phyloP scores from a whole-genome alignment of 2,329 filamentous ascomycete species.

The Calycina herbarum region DNA sequence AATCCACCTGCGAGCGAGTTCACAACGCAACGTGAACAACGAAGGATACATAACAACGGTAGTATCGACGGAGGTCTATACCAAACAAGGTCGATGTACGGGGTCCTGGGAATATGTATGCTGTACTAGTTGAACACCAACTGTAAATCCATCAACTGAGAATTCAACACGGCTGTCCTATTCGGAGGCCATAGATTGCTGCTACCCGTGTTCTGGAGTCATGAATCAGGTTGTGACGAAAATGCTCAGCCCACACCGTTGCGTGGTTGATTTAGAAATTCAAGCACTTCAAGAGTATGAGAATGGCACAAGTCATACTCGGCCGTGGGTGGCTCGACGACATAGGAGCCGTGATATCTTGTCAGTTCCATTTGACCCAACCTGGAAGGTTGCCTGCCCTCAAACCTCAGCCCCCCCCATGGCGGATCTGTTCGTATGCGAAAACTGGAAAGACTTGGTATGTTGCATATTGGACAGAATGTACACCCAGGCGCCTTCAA shows the following conservation, averaged over 20 bases:
- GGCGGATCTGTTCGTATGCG: background rate
- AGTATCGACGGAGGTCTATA: background rate
- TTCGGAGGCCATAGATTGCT: background rate
- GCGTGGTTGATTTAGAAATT: background rate
- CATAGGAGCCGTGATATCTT: background rate
- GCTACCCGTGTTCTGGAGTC: background rate
- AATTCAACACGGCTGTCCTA: background rate
- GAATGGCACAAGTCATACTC: constrained; percentile 3
- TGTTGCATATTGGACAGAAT: background rate
- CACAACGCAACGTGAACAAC: background rate
- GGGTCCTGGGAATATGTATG: background rate
- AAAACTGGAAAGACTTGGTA: background rate
- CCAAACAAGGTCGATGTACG: background rate
- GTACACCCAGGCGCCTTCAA: background rate
- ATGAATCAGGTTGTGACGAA: background rate
- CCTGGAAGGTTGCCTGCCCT: background rate
- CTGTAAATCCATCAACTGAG: background rate
- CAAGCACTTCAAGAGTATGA: constrained; percentile 4
- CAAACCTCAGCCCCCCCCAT: background rate
- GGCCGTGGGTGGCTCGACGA: background rate
- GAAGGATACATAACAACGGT: background rate
- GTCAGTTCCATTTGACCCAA: background rate
- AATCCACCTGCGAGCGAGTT: background rate
- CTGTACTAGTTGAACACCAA: background rate
- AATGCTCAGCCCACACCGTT: background rate